phyloP scores from a whole-genome alignment of 2,329 filamentous ascomycete genomes.

The Phialocephala subalpina region DNA sequence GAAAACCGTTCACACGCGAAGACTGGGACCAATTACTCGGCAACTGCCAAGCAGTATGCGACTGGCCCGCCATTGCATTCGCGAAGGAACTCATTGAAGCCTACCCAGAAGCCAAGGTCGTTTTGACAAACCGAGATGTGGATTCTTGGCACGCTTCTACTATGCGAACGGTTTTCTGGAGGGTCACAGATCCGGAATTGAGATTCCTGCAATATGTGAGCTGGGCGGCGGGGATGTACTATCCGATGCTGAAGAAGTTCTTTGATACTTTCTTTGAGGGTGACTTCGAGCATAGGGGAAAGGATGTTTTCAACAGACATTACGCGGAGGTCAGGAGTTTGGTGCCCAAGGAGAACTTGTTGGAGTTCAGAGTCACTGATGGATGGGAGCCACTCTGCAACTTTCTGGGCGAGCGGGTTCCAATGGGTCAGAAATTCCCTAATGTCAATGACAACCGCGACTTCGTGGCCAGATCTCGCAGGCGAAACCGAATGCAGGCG shows the following conservation, averaged over 20 bases:
- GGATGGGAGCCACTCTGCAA: constrained; percentile 56
- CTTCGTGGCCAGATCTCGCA: constrained; percentile 54
- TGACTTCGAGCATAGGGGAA: constrained; percentile 71
- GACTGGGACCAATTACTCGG: constrained; percentile 76
- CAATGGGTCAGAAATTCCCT: constrained; percentile 47
- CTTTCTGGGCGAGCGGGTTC: constrained; percentile 47
- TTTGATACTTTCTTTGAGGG: constrained; percentile 74
- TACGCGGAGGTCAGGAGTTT: constrained; percentile 59
- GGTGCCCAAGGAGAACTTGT: constrained; percentile 50
- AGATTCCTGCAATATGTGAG: constrained; percentile 61
- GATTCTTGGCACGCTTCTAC: constrained; percentile 60
- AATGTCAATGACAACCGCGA: constrained; percentile 57
- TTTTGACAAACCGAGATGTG: constrained; percentile 43
- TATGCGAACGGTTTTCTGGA: constrained; percentile 74
- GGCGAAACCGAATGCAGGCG: constrained; percentile 57
- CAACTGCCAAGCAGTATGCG: constrained; percentile 72
- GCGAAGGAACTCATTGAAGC: constrained; percentile 74
- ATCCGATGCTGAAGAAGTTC: constrained; percentile 75
- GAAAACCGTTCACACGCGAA: constrained; percentile 66
- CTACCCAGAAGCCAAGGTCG: constrained; percentile 76
- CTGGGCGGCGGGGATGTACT: constrained; percentile 73
- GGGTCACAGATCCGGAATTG: constrained; percentile 69
- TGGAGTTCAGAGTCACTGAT: constrained; percentile 52
- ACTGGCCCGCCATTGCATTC: constrained; percentile 74
- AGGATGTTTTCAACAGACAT: constrained; percentile 66